phyloP scores from a whole-genome alignment of 371 early-diverging fungal genomes.

The Mortierella sp. region DNA sequence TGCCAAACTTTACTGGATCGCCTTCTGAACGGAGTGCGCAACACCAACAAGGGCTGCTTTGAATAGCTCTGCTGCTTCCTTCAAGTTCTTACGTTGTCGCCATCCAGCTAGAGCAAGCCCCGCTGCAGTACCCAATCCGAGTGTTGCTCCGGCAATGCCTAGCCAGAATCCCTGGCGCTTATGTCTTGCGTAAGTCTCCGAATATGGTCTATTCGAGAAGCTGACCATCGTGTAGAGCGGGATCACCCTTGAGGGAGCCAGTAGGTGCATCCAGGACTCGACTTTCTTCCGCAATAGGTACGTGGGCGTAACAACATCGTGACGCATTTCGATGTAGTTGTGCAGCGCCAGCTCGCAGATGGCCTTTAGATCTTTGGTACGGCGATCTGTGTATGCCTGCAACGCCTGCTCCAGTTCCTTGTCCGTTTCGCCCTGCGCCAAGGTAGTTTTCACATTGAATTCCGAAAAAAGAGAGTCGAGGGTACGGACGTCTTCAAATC shows the following conservation, averaged over 20 bases:
- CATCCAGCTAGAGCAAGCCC: slow-evolving; percentile 31
- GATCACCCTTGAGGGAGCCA: slow-evolving; percentile 78
- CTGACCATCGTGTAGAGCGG: slow-evolving; percentile 98
- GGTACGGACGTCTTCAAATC: slow-evolving; percentile 92
- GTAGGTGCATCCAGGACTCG: slow-evolving; percentile 77
- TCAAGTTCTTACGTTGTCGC: slow-evolving; percentile 26
- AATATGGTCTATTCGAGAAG: slow-evolving; percentile 90
- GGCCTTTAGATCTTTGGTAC: slow-evolving; percentile 87
- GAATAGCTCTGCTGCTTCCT: slow-evolving; percentile 20
- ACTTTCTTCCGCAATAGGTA: slow-evolving; percentile 84
- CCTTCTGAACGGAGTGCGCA: slow-evolving; percentile 29
- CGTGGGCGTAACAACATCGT: slow-evolving; percentile 75
- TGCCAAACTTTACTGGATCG: slow-evolving; percentile 22
- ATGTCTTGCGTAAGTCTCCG: slow-evolving; percentile 72
- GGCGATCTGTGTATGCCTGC: slow-evolving; percentile 75
- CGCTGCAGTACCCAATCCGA: slow-evolving; percentile 43
- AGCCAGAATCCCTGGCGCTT: slow-evolving; percentile 68
- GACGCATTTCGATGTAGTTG: slow-evolving; percentile 96
- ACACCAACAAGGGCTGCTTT: slow-evolving; percentile 31
- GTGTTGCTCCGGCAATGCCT: slow-evolving; percentile 42
- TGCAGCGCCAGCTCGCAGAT: slow-evolving; percentile 95
- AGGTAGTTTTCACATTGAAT: slow-evolving; percentile 57
- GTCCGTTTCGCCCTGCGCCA: slow-evolving; percentile 34
- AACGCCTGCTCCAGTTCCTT: slow-evolving; percentile 67
- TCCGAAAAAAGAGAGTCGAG: slow-evolving; percentile 76